Conservation (phyloP, 176 grass and related monocot genomes). For the Otatea glauca region DNA sequence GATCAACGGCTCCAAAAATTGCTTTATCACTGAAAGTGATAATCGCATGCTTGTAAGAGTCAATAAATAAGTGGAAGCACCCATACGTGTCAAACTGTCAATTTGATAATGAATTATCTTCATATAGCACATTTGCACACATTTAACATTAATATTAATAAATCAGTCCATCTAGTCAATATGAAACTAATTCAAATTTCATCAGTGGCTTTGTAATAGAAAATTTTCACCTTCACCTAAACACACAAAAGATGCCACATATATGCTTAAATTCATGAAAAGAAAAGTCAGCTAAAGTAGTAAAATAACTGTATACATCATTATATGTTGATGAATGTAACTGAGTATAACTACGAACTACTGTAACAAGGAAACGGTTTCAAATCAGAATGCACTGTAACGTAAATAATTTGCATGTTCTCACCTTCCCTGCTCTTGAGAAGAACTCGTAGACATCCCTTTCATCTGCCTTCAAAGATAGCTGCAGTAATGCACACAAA, state of each 20-base stretch:
- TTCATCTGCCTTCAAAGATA: conserved; percentile 94
- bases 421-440: conserved; percentile 98
- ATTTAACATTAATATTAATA: not conserved
- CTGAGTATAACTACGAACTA: not conserved
- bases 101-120: conserved; percentile 3
- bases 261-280: too few relatives aligned
- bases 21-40: not conserved
- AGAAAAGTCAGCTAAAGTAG: not conserved
- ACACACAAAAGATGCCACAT: not conserved
- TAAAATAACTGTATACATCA: not conserved
- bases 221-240: conserved; percentile 10
- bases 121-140: not conserved
- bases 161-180: not conserved
- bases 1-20: not conserved
- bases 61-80: not conserved
- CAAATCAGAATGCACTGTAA: conserved; percentile 4
- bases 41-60: not conserved
- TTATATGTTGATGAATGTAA: not conserved
- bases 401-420: conserved; percentile 16
- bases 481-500: conserved; percentile 50
- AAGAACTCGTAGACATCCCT: conserved; percentile 98
- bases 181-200: too few relatives aligned
- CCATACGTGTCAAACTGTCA: not conserved
- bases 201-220: not conserved
- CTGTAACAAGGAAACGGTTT: not conserved